A percentile compares a stretch with the other conserved stretches of the same genome.
These are phyloP conservation scores for Calonectria crousiana DNA, from an alignment of 2,329 filamentous ascomycete genomes.

Conservation along the genomic window DNA sequence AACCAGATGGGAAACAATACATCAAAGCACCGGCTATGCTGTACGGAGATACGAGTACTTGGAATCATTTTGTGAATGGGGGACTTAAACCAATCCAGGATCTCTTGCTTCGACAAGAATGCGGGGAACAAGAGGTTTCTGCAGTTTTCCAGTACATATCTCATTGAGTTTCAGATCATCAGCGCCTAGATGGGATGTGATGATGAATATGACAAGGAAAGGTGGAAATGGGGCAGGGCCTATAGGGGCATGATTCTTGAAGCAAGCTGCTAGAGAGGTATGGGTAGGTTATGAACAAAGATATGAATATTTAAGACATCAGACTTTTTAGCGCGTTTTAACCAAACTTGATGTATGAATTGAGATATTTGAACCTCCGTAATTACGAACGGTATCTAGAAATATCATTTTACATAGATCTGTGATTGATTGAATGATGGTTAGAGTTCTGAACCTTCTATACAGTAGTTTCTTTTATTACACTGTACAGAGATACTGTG, in stretches of 20 bases:
- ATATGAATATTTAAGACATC: background rate
- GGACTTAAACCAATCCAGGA: slow-evolving; percentile 89
- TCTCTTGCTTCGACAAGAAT: slow-evolving; percentile 88
- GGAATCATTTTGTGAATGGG: slow-evolving; percentile 95
- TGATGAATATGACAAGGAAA: background rate
- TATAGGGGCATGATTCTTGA: background rate
- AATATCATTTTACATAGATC: background rate
- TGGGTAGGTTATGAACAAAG: background rate
- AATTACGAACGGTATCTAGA: background rate
- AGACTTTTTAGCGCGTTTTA: background rate
- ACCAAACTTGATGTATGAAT: background rate
- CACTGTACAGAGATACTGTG: background rate
- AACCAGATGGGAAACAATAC: slow-evolving; percentile 85
- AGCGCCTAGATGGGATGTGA: background rate
- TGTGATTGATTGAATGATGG: background rate
- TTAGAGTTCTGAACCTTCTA: background rate
- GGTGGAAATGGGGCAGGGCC: background rate
- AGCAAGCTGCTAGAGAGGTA: no score
- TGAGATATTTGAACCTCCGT: background rate
- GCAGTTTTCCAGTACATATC: slow-evolving; percentile 99
- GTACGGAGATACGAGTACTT: slow-evolving; percentile 98
- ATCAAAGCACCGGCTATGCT: slow-evolving; percentile 95
- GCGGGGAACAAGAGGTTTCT: slow-evolving; percentile 82
- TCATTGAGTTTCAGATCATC: slow-evolving; percentile 62
- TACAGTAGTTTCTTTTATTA: background rate